Evolutionary conservation across 768 basidiomycete species (phyloP), one percentile per base, ranked within the genome.

Genomic region (Amanita subjunquillea): DNA sequence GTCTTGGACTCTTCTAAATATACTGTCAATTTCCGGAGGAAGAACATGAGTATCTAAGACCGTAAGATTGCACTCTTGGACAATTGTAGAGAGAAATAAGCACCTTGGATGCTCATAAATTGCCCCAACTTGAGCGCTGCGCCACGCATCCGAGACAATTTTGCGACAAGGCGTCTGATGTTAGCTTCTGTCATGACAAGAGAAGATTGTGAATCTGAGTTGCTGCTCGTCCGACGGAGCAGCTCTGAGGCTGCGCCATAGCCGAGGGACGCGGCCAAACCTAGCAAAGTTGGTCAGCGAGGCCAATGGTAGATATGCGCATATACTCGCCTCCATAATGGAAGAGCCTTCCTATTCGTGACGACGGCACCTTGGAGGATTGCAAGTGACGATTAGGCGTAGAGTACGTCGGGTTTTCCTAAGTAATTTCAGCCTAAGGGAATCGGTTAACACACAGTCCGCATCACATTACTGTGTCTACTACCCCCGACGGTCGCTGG

Each of bases 61-160:
- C 20, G 6, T 17, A 17, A 15, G 44, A 36, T 49, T 12, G 25
- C 17, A 40, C 15, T 15, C 6, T 29, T 5, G n/a, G 38, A 17
- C 8, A 22, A 15, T 10, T n/a, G 7, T 22, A 27, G 15, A 27
- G 15, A 30, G 23, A 30, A 7, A 38, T 5, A 56, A 66, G 12
- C 17, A 77, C 78, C 93, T 76, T 99, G 96, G 30, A 98, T 97
- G 63, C 92, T 95, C 75, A 98, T 76, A 62, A 98, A 99, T 62
- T 98, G 96, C 0, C 96, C 96, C 2, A 98, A 70, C 67, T 99
- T 98, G 55, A 99, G 73, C 1, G 96, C 96, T 0, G 96, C 96
- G 0, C 95, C 95, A 12, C 94, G 75, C 96, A 99, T 98, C 63
- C 86, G 80, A 0, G 90, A 85, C n/a, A 99, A 73, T 60, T 95